Evolutionary conservation across 2,329 filamentous ascomycete genomes (phyloP), one percentile per base, ranked within the genome.

Genomic region (Hypoxylon sp.): DNA sequence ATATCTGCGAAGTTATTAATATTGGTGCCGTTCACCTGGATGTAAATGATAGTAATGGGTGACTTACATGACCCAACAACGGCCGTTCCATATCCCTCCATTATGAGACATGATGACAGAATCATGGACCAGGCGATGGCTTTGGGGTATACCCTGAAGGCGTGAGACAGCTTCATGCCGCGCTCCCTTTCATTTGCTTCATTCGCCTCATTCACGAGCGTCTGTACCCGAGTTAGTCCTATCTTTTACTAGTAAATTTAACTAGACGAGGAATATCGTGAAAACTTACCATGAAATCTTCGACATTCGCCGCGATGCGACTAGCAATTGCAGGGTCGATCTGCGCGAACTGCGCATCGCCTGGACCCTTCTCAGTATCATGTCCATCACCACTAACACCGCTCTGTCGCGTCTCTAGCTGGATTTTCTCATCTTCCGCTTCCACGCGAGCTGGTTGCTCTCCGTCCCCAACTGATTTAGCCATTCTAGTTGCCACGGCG

Each of bases 71-170:
- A 76, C 31, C 75, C 75, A n/a, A 77, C 74, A 1, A 77, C 69
- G 0, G 75, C 68, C 0, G 75, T 77, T 32, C 73, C 74, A 19
- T 75, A 77, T 8, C 77, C 77, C 47, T 78, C 76, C 72, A 78
- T 83, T 57, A 83, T 79, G 31, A 83, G 77, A 50, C 79, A 80
- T 17, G 79, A 79, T 1, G 81, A 83, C 2, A 83, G 77, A 24
- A 83, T 69, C 66, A 82, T 75, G 0, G 81, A 83, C 78, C 82
- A 83, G 59, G 71, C 77, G 32, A 83, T 78, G 47, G 82, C 82
- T 68, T 82, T 81, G 21, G 81, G 80, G 54, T 82, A 85, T 7
- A 84, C 76, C 65, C 76, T 81, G 62, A 85, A 71, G 1, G 83
- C 77, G 57, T 81, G 73, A 19, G 73, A 68, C 37, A 82, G 75